phyloP scores from a whole-genome alignment of 1,139 yeast species.

The Pichia sp. region DNA sequence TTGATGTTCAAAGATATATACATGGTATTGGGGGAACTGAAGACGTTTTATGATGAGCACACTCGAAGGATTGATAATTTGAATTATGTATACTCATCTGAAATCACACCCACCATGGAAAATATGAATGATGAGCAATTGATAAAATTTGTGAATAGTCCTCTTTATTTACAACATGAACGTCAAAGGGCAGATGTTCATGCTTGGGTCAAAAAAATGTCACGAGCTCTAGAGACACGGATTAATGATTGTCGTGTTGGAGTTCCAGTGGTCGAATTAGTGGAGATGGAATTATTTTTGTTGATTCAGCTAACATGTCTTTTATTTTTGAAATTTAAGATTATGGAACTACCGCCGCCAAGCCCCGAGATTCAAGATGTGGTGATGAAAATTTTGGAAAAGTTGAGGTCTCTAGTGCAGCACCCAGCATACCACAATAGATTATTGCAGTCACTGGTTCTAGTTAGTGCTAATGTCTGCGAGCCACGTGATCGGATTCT shows the following conservation, averaged over 20 bases:
- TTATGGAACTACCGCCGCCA: conserved; percentile 16
- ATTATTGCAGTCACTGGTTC: conserved; percentile 15
- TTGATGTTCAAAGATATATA: no score
- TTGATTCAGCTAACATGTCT: conserved; percentile 15
- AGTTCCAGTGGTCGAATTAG: neutral
- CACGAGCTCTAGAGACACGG: conserved; percentile 8
- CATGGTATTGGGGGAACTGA: no score
- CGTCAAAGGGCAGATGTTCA: conserved; percentile 14
- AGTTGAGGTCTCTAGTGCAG: conserved; percentile 4
- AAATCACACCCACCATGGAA: conserved; percentile 7
- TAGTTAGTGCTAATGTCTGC: conserved; percentile 20
- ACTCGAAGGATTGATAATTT: no score
- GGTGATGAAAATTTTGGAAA: conserved; percentile 14
- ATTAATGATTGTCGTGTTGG: conserved; percentile 5
- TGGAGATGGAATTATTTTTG: conserved; percentile 13
- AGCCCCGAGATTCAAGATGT: conserved; percentile 17
- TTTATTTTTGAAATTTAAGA: conserved; percentile 16
- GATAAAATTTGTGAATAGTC: conserved; percentile 10
- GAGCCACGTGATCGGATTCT: conserved; percentile 17
- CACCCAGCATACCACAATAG: conserved; percentile 1
- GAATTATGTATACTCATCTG: no score
- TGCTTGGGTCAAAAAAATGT: conserved; percentile 16
- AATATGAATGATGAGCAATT: conserved; percentile 6
- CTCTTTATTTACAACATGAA: conserved; percentile 13
- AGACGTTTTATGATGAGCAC: no score